A percentile compares a stretch with the other conserved stretches of the same genome.
These are phyloP conservation scores for Trichoderma sp. DNA, from an alignment of 2,329 filamentous ascomycete genomes.

Conservation along the genomic window DNA sequence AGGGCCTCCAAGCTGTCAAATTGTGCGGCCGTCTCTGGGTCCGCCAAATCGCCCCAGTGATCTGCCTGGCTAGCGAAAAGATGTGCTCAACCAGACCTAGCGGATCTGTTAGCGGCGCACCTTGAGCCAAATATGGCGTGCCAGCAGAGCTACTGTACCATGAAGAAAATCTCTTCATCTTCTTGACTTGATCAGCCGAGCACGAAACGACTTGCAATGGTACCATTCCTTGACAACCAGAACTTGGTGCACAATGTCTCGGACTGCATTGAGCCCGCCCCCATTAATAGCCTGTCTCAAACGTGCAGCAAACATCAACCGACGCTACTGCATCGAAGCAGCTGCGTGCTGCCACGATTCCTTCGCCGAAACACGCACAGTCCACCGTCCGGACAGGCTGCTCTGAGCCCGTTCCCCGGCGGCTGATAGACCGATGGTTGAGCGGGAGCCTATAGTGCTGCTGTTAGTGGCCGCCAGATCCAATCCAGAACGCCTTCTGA, in stretches of 20 bases:
- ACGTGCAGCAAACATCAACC: neutral
- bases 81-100: neutral
- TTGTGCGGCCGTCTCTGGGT: neutral
- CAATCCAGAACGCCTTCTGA: neutral
- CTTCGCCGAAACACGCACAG: conserved; percentile 11
- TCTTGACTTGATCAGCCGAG: neutral
- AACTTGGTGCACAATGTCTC: conserved; percentile 6
- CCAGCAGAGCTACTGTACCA: neutral
- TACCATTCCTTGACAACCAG: conserved; percentile 4
- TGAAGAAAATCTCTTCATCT: neutral
- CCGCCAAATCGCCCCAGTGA: conserved; percentile 22
- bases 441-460: neutral
- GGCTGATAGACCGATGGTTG: neutral
- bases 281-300: conserved; percentile 18
- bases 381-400: neutral
- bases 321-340: neutral
- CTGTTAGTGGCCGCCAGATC: conserved; percentile 2
- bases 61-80: conserved; percentile 13
- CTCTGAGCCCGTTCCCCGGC: neutral
- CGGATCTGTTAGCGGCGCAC: conserved; percentile 9
- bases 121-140: neutral
- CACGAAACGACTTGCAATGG: neutral
- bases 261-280: neutral
- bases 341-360: neutral
- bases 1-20: neutral